These are phyloP conservation scores for Melanomma pulvis-pyrius DNA, from an alignment of 495 filamentous ascomycete species.

Conservation along the genomic window DNA sequence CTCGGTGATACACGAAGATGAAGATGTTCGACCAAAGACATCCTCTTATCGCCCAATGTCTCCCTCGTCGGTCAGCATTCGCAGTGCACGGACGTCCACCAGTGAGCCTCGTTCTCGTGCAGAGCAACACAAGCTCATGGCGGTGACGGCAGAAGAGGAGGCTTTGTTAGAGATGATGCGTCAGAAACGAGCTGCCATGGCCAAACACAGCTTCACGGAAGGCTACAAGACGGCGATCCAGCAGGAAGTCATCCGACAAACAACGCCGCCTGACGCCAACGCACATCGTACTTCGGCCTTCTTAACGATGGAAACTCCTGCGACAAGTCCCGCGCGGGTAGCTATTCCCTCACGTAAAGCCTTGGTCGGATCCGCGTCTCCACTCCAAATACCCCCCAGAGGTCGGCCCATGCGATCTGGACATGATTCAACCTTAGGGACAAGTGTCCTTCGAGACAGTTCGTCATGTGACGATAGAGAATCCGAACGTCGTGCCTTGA, in stretches of 20 bases:
- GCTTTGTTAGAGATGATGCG: conserved; percentile 80
- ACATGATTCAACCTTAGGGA: conserved; percentile 5
- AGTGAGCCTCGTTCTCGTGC: conserved; percentile 26
- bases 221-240: conserved; percentile 44
- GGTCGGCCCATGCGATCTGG: conserved; percentile 7
- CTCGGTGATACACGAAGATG: conserved; percentile 36
- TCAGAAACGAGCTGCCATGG: conserved; percentile 74
- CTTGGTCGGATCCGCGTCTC: conserved; percentile 3
- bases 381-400: conserved; percentile 20
- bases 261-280: conserved; percentile 11
- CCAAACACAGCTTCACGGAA: conserved; percentile 69
- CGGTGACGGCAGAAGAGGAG: conserved; percentile 84
- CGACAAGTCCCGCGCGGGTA: conserved; percentile 2
- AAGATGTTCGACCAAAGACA: conserved; percentile 19
- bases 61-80: conserved; percentile 22
- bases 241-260: conserved; percentile 14
- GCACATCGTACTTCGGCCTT: conserved; percentile 34
- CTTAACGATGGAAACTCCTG: conserved; percentile 31
- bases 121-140: conserved; percentile 64
- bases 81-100: conserved; percentile 17
- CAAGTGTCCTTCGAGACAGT: conserved; percentile 32
- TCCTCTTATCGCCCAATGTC: conserved; percentile 21
- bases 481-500: not conserved
- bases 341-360: not conserved
- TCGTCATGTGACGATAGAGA: conserved; percentile 24